phyloP scores from a whole-genome alignment of 148 eudicot species.

The Chenopodium formosanum region DNA sequence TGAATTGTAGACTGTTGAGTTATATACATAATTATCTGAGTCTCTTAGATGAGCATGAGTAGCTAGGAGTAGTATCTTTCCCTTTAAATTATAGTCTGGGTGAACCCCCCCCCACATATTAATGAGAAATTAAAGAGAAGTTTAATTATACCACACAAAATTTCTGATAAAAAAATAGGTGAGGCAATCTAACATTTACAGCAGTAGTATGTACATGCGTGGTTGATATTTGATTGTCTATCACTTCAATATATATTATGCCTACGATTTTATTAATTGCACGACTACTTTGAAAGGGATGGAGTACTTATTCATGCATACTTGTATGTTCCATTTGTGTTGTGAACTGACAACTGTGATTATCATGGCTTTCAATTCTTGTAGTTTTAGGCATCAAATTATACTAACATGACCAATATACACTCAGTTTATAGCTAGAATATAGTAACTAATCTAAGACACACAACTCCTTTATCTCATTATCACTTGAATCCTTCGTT shows the following conservation, averaged over 20 bases:
- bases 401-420: no score
- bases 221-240: not conserved
- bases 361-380: not conserved
- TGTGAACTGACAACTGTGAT: not conserved
- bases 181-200: not conserved
- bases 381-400: not conserved
- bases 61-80: no score
- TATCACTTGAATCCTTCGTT: no score
- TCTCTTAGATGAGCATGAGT: no score
- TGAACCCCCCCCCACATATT: not conserved
- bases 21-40: no score
- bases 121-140: not conserved
- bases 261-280: not conserved
- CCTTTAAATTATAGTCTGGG: not conserved
- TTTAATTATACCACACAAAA: not conserved
- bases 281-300: not conserved
- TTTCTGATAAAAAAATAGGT: not conserved
- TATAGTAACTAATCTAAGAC: not conserved
- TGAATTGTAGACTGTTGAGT: not conserved
- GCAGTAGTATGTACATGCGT: not conserved
- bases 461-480: no score
- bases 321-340: no score
- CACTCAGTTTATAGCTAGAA: not conserved
- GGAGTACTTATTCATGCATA: not conserved
- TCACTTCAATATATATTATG: not conserved